Conservation (phyloP, 2,329 filamentous ascomycete species). For the Hymenoscyphus infarciens region DNA sequence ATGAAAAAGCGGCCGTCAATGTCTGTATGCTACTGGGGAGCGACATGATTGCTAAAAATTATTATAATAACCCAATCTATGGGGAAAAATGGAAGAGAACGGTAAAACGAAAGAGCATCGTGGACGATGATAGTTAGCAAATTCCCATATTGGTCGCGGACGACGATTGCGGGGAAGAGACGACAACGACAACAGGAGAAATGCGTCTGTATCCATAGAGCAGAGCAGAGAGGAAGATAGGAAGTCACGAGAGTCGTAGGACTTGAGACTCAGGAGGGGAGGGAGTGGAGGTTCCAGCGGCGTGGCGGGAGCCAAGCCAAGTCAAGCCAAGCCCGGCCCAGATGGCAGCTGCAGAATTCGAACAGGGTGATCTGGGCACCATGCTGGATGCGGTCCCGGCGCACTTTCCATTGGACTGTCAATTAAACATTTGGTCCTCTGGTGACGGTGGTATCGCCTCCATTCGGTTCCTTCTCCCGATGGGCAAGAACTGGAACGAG, state of each 20-base stretch:
- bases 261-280: slow-evolving; percentile 2
- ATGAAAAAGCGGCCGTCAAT: slow-evolving; percentile 35
- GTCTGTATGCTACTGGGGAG: slow-evolving; percentile 33
- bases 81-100: slow-evolving; percentile 29
- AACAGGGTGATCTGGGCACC: neutral
- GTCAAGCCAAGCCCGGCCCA: too few relatives aligned
- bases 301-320: slow-evolving; percentile 9
- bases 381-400: neutral
- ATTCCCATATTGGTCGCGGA: slow-evolving; percentile 21
- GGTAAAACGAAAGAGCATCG: slow-evolving; percentile 26
- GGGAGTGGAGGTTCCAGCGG: neutral
- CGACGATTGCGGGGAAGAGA: neutral
- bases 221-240: slow-evolving; percentile 13
- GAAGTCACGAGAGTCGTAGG: slow-evolving; percentile 6
- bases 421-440: neutral
- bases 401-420: neutral
- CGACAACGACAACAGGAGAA: slow-evolving; percentile 21
- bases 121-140: slow-evolving; percentile 23
- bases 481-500: slow-evolving; percentile 26
- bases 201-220: slow-evolving; percentile 6
- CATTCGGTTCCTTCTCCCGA: slow-evolving; percentile 12
- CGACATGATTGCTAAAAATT: slow-evolving; percentile 30
- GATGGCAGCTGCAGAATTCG: slow-evolving; percentile 1
- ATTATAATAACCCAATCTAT: slow-evolving; percentile 34
- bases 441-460: slow-evolving; percentile 13